A percentile compares a stretch with the other conserved stretches of the same genome.
Conservation (phyloP, 2,329 filamentous ascomycete species). For the Hypoxylon sp. region DNA sequence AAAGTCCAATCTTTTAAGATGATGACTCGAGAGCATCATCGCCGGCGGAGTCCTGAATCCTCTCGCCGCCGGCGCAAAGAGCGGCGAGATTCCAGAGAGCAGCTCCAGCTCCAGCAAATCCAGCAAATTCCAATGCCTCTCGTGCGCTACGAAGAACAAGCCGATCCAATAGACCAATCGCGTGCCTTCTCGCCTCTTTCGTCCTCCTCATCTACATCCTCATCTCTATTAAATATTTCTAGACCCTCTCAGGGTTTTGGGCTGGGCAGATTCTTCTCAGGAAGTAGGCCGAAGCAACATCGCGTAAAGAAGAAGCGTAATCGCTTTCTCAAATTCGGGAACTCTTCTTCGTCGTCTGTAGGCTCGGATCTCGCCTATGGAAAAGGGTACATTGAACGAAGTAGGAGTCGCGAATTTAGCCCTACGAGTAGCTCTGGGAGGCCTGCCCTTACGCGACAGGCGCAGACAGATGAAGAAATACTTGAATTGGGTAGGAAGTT, state of each 20-base stretch:
- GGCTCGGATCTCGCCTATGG: slow-evolving; percentile 80
- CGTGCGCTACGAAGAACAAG: slow-evolving; percentile 45
- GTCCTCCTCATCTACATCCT: slow-evolving; percentile 68
- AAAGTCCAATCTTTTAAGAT: slow-evolving; percentile 57
- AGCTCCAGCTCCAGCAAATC: slow-evolving; percentile 51
- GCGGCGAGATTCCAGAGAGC: slow-evolving; percentile 60
- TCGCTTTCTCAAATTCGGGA: slow-evolving; percentile 69
- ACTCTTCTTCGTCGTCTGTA: slow-evolving; percentile 77
- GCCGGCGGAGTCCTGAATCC: slow-evolving; percentile 70
- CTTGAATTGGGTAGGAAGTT: slow-evolving; percentile 69
- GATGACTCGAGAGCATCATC: slow-evolving; percentile 66
- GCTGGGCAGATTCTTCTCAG: slow-evolving; percentile 74
- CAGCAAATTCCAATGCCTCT: slow-evolving; percentile 47
- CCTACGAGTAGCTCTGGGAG: slow-evolving; percentile 47
- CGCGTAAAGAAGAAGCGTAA: slow-evolving; percentile 64
- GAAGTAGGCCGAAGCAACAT: slow-evolving; percentile 63
- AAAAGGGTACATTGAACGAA: slow-evolving; percentile 67
- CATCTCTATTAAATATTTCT: slow-evolving; percentile 77
- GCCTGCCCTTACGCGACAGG: slow-evolving; percentile 51
- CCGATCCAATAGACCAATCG: slow-evolving; percentile 46
- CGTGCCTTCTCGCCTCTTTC: slow-evolving; percentile 55
- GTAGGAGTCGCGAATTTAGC: slow-evolving; percentile 55
- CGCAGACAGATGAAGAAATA: slow-evolving; percentile 71
- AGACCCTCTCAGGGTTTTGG: slow-evolving; percentile 66
- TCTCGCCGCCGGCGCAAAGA: slow-evolving; percentile 67